Evolutionary conservation across 345 rosid genomes (phyloP).

Genomic region (Gossypium longicalyx): DNA sequence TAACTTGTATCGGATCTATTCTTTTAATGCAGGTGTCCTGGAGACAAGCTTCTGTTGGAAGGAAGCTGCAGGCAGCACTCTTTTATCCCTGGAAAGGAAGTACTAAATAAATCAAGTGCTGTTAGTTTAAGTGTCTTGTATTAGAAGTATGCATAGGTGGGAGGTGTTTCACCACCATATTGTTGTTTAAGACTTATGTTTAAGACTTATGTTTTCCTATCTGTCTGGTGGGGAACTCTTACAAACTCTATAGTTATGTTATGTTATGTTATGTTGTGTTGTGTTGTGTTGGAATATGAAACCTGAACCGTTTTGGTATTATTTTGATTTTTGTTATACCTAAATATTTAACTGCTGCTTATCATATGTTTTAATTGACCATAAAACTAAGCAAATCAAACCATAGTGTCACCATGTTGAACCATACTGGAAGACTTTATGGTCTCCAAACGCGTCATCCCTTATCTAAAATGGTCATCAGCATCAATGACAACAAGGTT

Average conservation of each 20-base stretch:
- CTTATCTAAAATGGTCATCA: constrained; percentile 14
- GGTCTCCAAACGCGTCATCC: constrained; percentile 9
- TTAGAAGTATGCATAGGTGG: neutral
- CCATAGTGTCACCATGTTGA: too few species aligned
- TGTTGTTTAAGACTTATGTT: neutral
- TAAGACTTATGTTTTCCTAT: neutral
- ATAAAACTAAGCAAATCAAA: too few species aligned
- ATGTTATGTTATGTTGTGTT: neutral
- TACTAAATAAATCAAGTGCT: neutral
- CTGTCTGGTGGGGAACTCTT: neutral
- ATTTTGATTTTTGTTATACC: too few species aligned
- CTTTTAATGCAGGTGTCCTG: neutral
- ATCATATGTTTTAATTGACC: neutral
- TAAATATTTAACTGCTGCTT: too few species aligned
- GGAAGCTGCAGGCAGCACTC: neutral
- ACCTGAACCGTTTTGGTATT: neutral
- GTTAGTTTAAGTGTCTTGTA: neutral
- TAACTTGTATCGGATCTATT: neutral
- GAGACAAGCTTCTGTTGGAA: neutral
- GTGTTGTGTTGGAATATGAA: neutral
- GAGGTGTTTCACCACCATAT: neutral
- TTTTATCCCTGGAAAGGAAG: neutral
- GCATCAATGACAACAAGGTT: neutral
- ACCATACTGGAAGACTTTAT: neutral
- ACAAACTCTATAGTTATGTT: neutral